Percentiles rank a stretch among this genome's conserved stretches.
These are phyloP conservation scores for Fusarium camptoceras DNA, from an alignment of 2,329 filamentous ascomycete genomes.

Conservation along the genomic window DNA sequence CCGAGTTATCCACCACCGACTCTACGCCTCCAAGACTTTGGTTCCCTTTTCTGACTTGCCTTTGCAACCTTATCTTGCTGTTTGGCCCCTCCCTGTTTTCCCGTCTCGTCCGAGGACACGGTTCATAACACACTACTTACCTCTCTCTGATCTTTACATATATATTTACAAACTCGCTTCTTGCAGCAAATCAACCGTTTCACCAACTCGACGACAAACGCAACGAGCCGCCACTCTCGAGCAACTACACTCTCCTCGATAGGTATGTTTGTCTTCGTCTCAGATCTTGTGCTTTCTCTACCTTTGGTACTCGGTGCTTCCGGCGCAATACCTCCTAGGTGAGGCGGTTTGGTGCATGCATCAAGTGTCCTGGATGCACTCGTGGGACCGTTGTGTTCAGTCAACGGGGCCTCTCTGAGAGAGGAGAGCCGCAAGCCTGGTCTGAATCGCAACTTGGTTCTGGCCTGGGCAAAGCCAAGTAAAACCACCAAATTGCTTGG, in stretches of 20 bases:
- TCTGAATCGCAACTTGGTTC: conserved; percentile 15
- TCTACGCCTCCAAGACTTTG: conserved; percentile 40
- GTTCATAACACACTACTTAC: conserved; percentile 39
- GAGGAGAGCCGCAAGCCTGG: conserved; percentile 27
- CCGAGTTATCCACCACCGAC: conserved; percentile 50
- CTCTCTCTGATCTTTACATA: conserved; percentile 15
- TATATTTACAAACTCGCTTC: conserved; percentile 27
- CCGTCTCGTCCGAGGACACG: conserved; percentile 38
- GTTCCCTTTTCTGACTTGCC: conserved; percentile 43
- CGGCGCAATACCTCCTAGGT: conserved; percentile 44
- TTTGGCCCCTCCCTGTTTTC: conserved; percentile 38
- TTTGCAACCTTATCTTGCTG: conserved; percentile 49
- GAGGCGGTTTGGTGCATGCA: conserved; percentile 49
- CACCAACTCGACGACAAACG: conserved; percentile 40
- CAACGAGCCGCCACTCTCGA: conserved; percentile 28
- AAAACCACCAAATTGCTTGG: conserved; percentile 13
- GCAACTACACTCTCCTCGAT: conserved; percentile 27
- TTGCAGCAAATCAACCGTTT: conserved; percentile 36
- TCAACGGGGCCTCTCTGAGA: conserved; percentile 20
- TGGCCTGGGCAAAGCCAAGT: conserved; percentile 20
- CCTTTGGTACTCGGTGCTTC: conserved; percentile 44
- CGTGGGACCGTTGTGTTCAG: conserved; percentile 39
- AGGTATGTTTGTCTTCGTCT: conserved; percentile 46
- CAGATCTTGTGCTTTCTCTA: conserved; percentile 37
- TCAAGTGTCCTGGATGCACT: conserved; percentile 46